Percentiles rank a stretch among this genome's conserved stretches.
phyloP scores from a whole-genome alignment of 2,329 filamentous ascomycete species.

The Colletotrichum melonis region DNA sequence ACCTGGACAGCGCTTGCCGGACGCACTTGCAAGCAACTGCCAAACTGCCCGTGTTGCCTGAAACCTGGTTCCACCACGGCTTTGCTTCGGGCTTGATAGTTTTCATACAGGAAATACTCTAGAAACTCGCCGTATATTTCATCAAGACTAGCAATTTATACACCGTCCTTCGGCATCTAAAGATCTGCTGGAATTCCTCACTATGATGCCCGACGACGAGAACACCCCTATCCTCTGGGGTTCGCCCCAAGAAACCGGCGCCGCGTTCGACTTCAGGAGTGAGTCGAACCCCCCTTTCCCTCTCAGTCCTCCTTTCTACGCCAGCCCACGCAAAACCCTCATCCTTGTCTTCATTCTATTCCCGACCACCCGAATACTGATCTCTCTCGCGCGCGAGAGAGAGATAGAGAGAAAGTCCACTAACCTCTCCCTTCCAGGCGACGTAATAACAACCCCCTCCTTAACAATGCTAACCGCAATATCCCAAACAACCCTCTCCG shows the following conservation, averaged over 20 bases:
- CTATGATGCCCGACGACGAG: not conserved
- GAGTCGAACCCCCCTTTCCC: not conserved
- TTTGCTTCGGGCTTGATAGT: not conserved
- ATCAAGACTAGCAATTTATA: not conserved
- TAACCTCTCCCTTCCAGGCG: constrained; percentile 53
- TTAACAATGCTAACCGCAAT: constrained; percentile 79
- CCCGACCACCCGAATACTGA: not conserved
- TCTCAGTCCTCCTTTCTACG: not conserved
- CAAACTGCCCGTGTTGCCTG: not conserved
- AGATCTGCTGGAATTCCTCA: too few relatives aligned
- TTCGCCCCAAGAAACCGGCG: constrained; percentile 17
- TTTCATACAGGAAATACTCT: not conserved
- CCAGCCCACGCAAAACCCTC: too few relatives aligned
- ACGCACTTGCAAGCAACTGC: not conserved
- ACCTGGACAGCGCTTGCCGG: not conserved
- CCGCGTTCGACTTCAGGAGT: constrained; percentile 36
- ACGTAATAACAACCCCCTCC: constrained; percentile 77
- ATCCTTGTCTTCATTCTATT: not conserved
- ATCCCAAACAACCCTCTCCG: constrained; percentile 74
- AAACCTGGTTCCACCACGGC: too few relatives aligned
- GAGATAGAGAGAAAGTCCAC: too few relatives aligned
- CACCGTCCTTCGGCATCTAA: not conserved
- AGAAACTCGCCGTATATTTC: too few relatives aligned
- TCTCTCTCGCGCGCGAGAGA: not conserved
- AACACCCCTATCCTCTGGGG: constrained; percentile 32